Percentiles rank a stretch among this genome's conserved stretches.
phyloP scores from a whole-genome alignment of 208 protist genomes.

The Perkinsela sp. region DNA sequence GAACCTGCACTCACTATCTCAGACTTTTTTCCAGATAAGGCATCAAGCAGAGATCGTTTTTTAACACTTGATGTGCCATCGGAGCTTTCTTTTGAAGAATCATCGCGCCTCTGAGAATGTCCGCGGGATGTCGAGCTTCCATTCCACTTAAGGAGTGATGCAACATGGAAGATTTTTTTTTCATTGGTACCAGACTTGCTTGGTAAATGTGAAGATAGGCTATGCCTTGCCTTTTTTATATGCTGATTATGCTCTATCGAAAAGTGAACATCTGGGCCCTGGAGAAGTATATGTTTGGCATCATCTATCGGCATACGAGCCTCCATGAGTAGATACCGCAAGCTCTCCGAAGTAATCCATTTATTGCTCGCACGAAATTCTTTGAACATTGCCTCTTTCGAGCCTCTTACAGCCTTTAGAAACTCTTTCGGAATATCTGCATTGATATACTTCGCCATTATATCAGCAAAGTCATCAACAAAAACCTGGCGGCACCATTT shows the following conservation, averaged over 20 bases:
- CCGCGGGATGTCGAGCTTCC: not conserved
- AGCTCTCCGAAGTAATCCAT: not conserved
- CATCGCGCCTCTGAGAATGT: not conserved
- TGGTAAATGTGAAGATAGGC: not conserved
- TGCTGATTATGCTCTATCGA: not conserved
- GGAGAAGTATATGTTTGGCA: not conserved
- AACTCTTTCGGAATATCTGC: not conserved
- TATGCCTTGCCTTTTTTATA: not conserved
- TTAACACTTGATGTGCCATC: not conserved
- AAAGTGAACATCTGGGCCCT: not conserved
- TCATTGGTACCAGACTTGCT: not conserved
- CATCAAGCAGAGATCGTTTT: not conserved
- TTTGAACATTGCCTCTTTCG: not conserved
- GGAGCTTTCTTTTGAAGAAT: not conserved
- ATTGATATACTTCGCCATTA: not conserved
- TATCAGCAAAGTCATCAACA: not conserved
- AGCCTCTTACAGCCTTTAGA: not conserved
- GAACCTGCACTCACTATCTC: not conserved
- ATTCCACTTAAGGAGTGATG: not conserved
- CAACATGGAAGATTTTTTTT: not conserved
- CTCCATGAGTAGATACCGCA: not conserved
- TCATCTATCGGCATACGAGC: not conserved
- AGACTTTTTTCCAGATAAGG: not conserved
- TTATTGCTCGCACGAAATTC: not conserved
- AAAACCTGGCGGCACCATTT: not conserved